phyloP scores from a whole-genome alignment of 2,329 filamentous ascomycete genomes.

The Phaeosphaeriaceae sp. region DNA sequence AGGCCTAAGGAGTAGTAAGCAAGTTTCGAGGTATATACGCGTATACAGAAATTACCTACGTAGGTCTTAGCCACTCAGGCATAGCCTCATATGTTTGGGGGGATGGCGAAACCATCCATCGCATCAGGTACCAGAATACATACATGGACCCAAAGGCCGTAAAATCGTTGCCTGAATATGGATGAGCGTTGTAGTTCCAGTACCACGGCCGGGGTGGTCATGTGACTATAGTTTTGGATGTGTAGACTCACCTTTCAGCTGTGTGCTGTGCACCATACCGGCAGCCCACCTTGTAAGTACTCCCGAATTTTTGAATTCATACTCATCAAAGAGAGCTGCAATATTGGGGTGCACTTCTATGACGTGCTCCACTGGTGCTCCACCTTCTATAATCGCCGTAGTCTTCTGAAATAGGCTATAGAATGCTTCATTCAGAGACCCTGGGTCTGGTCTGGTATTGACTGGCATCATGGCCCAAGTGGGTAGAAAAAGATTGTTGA shows the following conservation, averaged over 20 bases:
- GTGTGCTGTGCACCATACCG: conserved; percentile 28
- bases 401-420: conserved; percentile 18
- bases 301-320: conserved; percentile 21
- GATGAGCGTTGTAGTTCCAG: neutral
- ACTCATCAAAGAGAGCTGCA: conserved; percentile 28
- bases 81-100: conserved; percentile 29
- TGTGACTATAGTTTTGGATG: neutral
- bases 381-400: conserved; percentile 16
- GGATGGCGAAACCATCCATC: conserved; percentile 35
- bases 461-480: conserved; percentile 35
- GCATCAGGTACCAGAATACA: conserved; percentile 29
- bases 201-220: neutral
- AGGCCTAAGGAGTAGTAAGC: conserved; percentile 13
- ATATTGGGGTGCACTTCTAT: conserved; percentile 31
- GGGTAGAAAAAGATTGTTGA: conserved; percentile 25
- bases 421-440: conserved; percentile 19
- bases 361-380: conserved; percentile 13
- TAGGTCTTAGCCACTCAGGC: conserved; percentile 33
- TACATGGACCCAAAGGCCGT: conserved; percentile 35
- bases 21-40: neutral
- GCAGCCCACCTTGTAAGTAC: conserved; percentile 29
- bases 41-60: conserved; percentile 10
- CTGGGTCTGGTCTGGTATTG: conserved; percentile 27
- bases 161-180: conserved; percentile 23
- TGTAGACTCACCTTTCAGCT: conserved; percentile 20